Evolutionary conservation across 2,329 filamentous ascomycete species (phyloP), one percentile per base, ranked within the genome.

Genomic region (Claviceps sp.): DNA sequence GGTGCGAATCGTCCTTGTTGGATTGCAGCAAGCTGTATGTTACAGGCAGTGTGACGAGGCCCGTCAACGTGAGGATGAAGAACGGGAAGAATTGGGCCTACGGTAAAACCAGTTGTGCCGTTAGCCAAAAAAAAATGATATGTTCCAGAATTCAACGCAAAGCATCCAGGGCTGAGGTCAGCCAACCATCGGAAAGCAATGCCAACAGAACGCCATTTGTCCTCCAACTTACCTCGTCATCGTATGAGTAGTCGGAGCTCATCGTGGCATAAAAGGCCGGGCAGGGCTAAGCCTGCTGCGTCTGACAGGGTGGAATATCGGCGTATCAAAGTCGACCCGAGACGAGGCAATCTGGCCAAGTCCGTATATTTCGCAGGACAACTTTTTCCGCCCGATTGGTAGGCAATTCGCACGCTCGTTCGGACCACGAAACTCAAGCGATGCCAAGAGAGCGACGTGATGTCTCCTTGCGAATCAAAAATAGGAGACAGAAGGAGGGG

Each of bases 11-110:
- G 62, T 89, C 74, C 58, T 73, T 87, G 67, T 79, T 86, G 45
- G 88, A 82, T 65, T 84, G 85, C 62, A 96, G 77, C 60, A 95
- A 82, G 58, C 83, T 86, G 71, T 94, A 95, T 62, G 91, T 95
- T 63, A 95, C 78, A 55, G 91, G 90, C 53, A 95, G 72, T 37
- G 93, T 96, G 69, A 96, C 79, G 59, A 98, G 81, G 63, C 84
- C 83, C 56, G 85, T 82, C 63, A 97, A 78, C 44, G 90, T 96
- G 66, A 96, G 83, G 71, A 97, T 85, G 76, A 98, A 98, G 79
- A 95, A 95, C 60, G 94, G 93, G 77, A 96, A 98, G 76, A 96
- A 96, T 79, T 96, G 88, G 62, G 89, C 90, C 80, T 93, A 45
- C 9, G 3, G 29, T 34, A 39, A 40, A 34, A 2, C 22, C 22